A percentile compares a stretch with the other conserved stretches of the same genome.
Evolutionary conservation across 345 rosid genomes (phyloP).

Genomic region (Populus euphratica): DNA sequence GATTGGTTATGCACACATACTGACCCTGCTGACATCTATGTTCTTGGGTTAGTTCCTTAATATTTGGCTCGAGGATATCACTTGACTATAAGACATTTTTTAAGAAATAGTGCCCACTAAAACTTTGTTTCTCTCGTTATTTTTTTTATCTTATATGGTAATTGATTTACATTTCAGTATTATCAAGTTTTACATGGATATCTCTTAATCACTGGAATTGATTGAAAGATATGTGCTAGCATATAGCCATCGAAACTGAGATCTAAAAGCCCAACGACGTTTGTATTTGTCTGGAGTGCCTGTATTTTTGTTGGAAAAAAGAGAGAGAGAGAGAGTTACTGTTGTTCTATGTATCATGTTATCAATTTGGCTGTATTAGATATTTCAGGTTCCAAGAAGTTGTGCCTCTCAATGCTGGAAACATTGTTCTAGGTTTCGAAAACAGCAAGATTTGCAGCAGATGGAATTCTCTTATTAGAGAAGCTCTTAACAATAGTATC

Average conservation of each 20-base stretch:
- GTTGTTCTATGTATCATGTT: too few relatives aligned
- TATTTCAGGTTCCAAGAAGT: slow-evolving; percentile 43
- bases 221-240: neutral
- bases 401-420: slow-evolving; percentile 40
- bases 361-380: neutral
- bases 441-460: slow-evolving; percentile 16
- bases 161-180: too few relatives aligned
- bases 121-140: neutral
- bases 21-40: slow-evolving; percentile 29
- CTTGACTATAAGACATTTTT: neutral
- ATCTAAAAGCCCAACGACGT: neutral
- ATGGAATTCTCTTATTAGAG: slow-evolving; percentile 33
- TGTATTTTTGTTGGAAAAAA: neutral
- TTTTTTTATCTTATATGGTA: too few relatives aligned
- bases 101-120: neutral
- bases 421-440: slow-evolving; percentile 29
- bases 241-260: neutral
- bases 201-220: neutral
- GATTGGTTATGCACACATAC: slow-evolving; percentile 23
- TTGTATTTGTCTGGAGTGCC: neutral
- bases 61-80: neutral
- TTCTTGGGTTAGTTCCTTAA: slow-evolving; percentile 30
- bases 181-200: too few relatives aligned
- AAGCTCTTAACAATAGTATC: slow-evolving; percentile 18
- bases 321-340: neutral